phyloP scores from a whole-genome alignment of 768 basidiomycete species.

The Rhizopogon vesiculosus region DNA sequence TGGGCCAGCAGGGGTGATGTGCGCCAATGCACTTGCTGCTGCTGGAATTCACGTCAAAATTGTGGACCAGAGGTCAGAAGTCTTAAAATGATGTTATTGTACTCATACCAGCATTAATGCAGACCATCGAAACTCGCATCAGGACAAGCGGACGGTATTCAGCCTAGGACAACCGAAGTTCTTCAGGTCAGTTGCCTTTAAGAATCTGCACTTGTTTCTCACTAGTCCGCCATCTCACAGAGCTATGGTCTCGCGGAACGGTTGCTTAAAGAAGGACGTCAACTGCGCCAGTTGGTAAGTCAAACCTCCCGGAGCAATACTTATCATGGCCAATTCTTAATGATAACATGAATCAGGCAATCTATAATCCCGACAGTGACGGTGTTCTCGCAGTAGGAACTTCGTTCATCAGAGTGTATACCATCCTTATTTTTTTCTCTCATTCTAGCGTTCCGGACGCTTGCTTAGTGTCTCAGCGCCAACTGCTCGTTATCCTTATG shows the following conservation, averaged over 20 bases:
- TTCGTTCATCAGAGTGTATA: background rate
- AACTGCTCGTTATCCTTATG: slow-evolving; percentile 65
- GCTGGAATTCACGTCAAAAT: slow-evolving; percentile 42
- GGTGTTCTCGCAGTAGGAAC: slow-evolving; percentile 56
- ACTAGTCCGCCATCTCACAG: slow-evolving; percentile 26
- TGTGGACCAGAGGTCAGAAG: slow-evolving; percentile 39
- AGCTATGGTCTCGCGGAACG: slow-evolving; percentile 74
- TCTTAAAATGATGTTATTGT: background rate
- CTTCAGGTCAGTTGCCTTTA: slow-evolving; percentile 32
- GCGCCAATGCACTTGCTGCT: slow-evolving; percentile 47
- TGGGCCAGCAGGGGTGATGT: slow-evolving; percentile 61
- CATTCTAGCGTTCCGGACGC: slow-evolving; percentile 52
- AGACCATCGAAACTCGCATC: slow-evolving; percentile 38
- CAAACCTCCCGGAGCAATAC: background rate
- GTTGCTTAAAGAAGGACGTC: slow-evolving; percentile 56
- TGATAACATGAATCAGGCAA: slow-evolving; percentile 41
- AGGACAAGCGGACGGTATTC: slow-evolving; percentile 54
- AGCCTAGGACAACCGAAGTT: slow-evolving; percentile 50
- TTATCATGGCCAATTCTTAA: background rate
- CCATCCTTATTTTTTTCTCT: background rate
- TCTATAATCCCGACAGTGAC: slow-evolving; percentile 60
- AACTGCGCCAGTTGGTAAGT: slow-evolving; percentile 64
- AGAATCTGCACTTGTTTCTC: background rate
- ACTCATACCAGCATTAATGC: background rate
- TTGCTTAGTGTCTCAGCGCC: slow-evolving; percentile 56